Percentiles rank a stretch among this genome's conserved stretches.
Conservation (phyloP, 805 yeast species). For the Blastobotrys attinorum region DNA sequence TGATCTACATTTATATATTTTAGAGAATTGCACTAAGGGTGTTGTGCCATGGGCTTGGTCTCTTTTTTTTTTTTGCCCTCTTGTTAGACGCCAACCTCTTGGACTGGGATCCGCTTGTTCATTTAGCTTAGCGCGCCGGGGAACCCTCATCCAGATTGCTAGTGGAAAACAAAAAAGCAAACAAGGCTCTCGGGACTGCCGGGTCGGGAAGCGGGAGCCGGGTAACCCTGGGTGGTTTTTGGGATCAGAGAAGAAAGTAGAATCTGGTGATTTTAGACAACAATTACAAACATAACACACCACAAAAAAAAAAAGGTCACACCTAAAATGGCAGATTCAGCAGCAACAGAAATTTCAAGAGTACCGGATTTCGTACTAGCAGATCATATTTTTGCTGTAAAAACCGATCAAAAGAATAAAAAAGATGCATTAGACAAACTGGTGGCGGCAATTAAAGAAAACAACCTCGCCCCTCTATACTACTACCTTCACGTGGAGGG, state of each 20-base stretch:
- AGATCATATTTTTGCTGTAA: constrained; percentile 65
- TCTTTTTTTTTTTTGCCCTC: no score
- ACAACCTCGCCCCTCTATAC: constrained; percentile 78
- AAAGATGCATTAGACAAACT: constrained; percentile 36
- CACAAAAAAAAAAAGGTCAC: no score
- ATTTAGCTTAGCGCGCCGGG: no score
- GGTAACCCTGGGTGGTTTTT: not conserved
- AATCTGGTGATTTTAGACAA: not conserved
- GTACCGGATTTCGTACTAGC: constrained; percentile 77
- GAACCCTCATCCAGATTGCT: no score
- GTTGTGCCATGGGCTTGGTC: no score
- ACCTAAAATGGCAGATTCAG: not conserved
- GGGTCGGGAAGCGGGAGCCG: not conserved
- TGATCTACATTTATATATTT: no score
- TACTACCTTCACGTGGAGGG: constrained; percentile 50
- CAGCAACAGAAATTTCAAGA: not conserved
- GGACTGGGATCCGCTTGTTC: no score
- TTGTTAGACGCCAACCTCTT: no score
- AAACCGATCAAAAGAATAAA: constrained; percentile 23
- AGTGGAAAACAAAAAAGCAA: no score
- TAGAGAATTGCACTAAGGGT: no score
- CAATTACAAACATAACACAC: not conserved
- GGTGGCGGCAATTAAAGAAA: constrained; percentile 44
- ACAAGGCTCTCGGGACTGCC: not conserved
- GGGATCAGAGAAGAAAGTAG: not conserved